Base-by-base conservation (phyloP, 1,284 basidiomycete genomes). In the Puccinia horiana region DNA sequence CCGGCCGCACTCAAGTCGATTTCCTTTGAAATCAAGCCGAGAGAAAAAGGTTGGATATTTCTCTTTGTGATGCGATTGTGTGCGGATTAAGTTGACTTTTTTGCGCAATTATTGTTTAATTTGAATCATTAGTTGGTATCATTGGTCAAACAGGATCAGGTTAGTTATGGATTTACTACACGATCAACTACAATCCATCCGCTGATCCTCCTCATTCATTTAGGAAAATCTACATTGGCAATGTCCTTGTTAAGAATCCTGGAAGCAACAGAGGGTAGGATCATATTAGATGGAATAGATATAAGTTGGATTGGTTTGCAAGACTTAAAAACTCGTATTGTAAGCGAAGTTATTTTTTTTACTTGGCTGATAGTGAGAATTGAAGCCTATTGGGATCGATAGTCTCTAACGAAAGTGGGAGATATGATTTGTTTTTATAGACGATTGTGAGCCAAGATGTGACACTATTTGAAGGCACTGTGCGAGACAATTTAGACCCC, bases 161-260 rank as follows among this genome's bases (percentile, higher is more conserved):
- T 81, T 32, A 29, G 56, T n/a, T 29, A 20, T 73, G 29, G 54
- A 26, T 26, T 18, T 6, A 70, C 47, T n/a, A 49, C 32, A 12
- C n/a, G 37, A 47, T 63, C 29, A 72, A 11, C 42, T 20, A 4
- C 44, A 72, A 47, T 49, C 18, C 29, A 26, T 12, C 26, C 23
- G 11, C n/a, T 77, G 58, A 32, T n/a, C 6, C 32, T 74, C 83
- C 84, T 32, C 83, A 82, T 23, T 63, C 83, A 0, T 85, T 84
- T 1, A 85, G 85, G 85, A n/a, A 86, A 86, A 83, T 85, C 85
- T 47, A 84, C 84, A 52, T 84, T 86, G 2, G 84, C 84, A 0
- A 82, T 84, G 6, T 84, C 83, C 40, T 82, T 86, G 26, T 83
- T 86, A 54, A 84, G 86, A 4, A 83, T 83, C 5, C 79, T 83